Evolutionary conservation across 148 eudicot genomes (phyloP), one percentile per base, ranked within the genome.

Genomic region (Rhododendron mucronatum): DNA sequence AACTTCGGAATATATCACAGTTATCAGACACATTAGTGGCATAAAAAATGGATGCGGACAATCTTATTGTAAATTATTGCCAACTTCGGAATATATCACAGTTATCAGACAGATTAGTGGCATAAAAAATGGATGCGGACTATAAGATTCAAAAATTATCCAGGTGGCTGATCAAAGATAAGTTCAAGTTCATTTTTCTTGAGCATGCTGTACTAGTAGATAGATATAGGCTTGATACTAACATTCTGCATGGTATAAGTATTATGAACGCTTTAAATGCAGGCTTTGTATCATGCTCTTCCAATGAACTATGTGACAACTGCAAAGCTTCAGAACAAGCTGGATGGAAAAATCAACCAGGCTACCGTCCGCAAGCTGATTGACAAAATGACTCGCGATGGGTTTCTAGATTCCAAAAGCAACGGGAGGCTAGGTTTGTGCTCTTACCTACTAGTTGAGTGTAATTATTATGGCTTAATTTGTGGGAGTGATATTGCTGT

Each of bases 251-350:
- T 12, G 48, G 28, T 3, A 15, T 53, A 51, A 82, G 35, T 59
- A 82, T 57, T 59, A 21, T 11, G 74, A 44, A 28, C 53, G 69
- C 63, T 87, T 59, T 84, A 75, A 77, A 82, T 92, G 89, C 95
- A 97, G 99, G 99, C 99, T 82, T 85, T 97, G 82, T 97, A 92
- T 86, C 93, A 92, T 87, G 93, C 98, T 89, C 99, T 97, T 84
- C 95, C 96, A 16, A 87, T 97, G 98, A 91, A 94, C 39, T 95
- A 95, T 79, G 85, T 97, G 37, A 85, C 95, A 14, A 89, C 92
- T 69, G 61, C 95, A 79, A 97, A 95, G 87, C 99, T 97, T 90
- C 95, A 95, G 65, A 91, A 82, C 86, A 92, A 93, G 89, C 98
- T 97, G 47, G 94, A 93, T 12, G 98, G 95, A 61, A 90, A 95